Evolutionary conservation across 2,329 filamentous ascomycete species (phyloP), one percentile per base, ranked within the genome.

Genomic region (Orbilia quercus): DNA sequence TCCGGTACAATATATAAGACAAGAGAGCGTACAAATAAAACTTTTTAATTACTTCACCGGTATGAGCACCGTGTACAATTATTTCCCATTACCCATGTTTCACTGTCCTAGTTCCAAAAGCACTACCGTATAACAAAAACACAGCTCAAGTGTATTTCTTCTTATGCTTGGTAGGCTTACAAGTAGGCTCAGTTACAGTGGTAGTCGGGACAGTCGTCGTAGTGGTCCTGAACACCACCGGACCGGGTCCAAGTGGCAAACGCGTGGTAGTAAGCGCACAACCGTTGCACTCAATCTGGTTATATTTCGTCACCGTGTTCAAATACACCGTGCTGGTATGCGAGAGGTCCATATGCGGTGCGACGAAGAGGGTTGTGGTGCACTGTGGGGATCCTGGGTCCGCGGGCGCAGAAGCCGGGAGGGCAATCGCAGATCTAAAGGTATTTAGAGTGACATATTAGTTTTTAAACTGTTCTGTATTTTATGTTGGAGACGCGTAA

Each of bases 41-140:
- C 22, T n/a, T 51, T 54, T 47, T 40, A 31, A 47, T 18, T n/a
- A n/a, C n/a, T n/a, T 22, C 9, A 31, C 28, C 53, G 63, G 63
- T 66, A 66, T 58, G 53, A 44, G 44, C 53, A 66, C 63, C 63
- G 53, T 66, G 34, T 66, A 66, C 63, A 66, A 7, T 44, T 44
- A 36, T 48, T 40, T 16, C 9, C 28, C 18, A 54, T 51, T 25
- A 44, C n/a, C n/a, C n/a, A n/a, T n/a, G n/a, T n/a, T n/a, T n/a
- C n/a, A n/a, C n/a, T n/a, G n/a, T n/a, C n/a, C n/a, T n/a, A n/a
- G n/a, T n/a, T n/a, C n/a, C n/a, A n/a, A n/a, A n/a, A n/a, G n/a
- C n/a, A n/a, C n/a, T n/a, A n/a, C n/a, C n/a, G n/a, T n/a, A n/a
- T n/a, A n/a, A n/a, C n/a, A n/a, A n/a, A n/a, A n/a, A n/a, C n/a